Evolutionary conservation across 2,329 filamentous ascomycete genomes (phyloP).

Genomic region (Huntiella savannae): DNA sequence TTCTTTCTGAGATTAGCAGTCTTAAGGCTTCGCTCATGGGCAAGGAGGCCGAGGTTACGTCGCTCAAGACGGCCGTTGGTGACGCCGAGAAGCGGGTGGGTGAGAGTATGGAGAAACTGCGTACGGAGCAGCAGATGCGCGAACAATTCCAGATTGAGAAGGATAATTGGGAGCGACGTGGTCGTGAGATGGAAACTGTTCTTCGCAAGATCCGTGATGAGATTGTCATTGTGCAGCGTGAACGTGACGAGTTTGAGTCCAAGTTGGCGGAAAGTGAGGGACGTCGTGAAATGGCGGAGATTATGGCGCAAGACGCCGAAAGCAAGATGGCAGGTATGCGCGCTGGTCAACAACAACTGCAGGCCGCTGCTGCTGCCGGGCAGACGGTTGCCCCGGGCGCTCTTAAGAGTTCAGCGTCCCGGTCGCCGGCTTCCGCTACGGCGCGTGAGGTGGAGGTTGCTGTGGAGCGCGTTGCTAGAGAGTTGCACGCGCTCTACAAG

Average conservation of each 20-base stretch:
- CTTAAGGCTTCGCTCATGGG: slow-evolving; percentile 80
- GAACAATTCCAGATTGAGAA: slow-evolving; percentile 60
- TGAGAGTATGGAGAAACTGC: slow-evolving; percentile 62
- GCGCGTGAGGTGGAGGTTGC: slow-evolving; percentile 59
- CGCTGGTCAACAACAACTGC: slow-evolving; percentile 28
- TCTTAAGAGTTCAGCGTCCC: slow-evolving; percentile 16
- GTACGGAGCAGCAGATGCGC: slow-evolving; percentile 52
- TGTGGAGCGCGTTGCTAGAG: slow-evolving; percentile 80
- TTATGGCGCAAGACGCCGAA: slow-evolving; percentile 56
- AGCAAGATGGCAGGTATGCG: slow-evolving; percentile 58
- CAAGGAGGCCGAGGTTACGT: slow-evolving; percentile 78
- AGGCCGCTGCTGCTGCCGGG: slow-evolving; percentile 23
- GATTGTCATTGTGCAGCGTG: slow-evolving; percentile 57
- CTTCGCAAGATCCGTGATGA: slow-evolving; percentile 66
- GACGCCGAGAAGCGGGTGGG: slow-evolving; percentile 88
- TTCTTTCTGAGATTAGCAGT: slow-evolving; percentile 85
- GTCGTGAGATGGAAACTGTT: slow-evolving; percentile 68
- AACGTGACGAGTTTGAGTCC: slow-evolving; percentile 58
- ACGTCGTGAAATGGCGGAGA: slow-evolving; percentile 53
- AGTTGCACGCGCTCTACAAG: slow-evolving; percentile 86
- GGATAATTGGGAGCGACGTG: slow-evolving; percentile 66
- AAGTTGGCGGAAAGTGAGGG: slow-evolving; percentile 63
- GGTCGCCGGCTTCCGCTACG: slow-evolving; percentile 21
- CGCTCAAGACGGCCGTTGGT: slow-evolving; percentile 67
- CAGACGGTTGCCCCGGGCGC: slow-evolving; percentile 7